Conservation (phyloP, 805 yeast species). For the Wickerhamiella australiensis region DNA sequence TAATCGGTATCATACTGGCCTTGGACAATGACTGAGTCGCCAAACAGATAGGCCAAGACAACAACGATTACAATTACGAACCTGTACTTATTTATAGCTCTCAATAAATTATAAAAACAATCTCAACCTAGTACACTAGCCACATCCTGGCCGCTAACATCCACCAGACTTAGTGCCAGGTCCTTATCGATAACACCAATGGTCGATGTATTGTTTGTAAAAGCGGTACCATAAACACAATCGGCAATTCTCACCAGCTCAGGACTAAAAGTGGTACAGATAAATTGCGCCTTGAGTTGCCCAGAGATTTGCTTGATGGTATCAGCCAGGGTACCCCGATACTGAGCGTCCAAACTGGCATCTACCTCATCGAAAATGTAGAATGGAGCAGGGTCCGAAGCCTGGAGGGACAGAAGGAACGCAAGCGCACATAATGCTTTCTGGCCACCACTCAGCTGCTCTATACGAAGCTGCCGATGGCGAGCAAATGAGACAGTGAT, state of each 20-base stretch:
- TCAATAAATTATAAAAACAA: background rate
- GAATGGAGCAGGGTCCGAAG: constrained; percentile 94
- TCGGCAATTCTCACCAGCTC: constrained; percentile 84
- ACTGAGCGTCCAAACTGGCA: constrained; percentile 88
- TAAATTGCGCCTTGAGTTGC: constrained; percentile 47
- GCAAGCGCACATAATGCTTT: constrained; percentile 95
- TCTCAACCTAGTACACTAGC: background rate
- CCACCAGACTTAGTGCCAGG: constrained; percentile 75
- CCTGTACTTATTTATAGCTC: constrained; percentile 1
- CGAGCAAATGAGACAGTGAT: constrained; percentile 70
- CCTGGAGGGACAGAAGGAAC: constrained; percentile 82
- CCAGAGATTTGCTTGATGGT: constrained; percentile 53
- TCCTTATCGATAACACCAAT: constrained; percentile 57
- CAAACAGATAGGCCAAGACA: background rate
- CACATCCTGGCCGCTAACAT: constrained; percentile 21
- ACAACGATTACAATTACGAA: background rate
- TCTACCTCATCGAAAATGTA: constrained; percentile 94
- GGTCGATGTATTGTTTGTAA: constrained; percentile 66
- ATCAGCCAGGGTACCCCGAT: constrained; percentile 74
- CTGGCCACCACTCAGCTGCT: constrained; percentile 93
- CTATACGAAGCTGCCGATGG: constrained; percentile 75
- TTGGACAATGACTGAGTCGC: too few species aligned
- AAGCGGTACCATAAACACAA: constrained; percentile 77
- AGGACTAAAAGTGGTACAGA: constrained; percentile 91
- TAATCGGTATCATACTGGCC: too few species aligned